A percentile compares a stretch with the other conserved stretches of the same genome.
Conservation (phyloP, 225 moss, liverwort and hornwort genomes). For the Climacium dendroides region DNA sequence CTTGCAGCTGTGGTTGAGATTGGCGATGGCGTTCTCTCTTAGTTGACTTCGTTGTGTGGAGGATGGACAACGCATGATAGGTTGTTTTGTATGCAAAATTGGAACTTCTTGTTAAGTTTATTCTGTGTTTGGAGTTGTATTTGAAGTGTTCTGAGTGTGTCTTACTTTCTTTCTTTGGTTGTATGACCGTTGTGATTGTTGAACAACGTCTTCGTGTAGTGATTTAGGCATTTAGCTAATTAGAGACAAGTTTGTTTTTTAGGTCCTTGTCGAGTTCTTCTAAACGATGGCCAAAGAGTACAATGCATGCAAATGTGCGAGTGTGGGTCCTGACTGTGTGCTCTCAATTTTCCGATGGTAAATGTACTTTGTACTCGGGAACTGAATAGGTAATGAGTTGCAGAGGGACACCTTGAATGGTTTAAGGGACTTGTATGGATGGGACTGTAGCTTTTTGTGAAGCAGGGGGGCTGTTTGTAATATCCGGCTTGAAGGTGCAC, state of each 20-base stretch:
- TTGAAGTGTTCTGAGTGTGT: background rate
- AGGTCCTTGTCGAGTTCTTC: background rate
- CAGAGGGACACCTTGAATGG: background rate
- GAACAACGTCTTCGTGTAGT: background rate
- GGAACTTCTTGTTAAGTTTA: background rate
- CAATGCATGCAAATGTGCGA: background rate
- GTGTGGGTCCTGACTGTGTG: background rate
- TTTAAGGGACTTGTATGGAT: background rate
- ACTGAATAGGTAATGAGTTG: background rate
- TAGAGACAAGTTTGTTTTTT: background rate
- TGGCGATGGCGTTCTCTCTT: too few relatives aligned
- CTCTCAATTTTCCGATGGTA: too few relatives aligned
- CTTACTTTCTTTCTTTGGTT: background rate
- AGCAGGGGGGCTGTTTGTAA: background rate
- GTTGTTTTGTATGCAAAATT: background rate
- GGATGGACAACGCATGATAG: background rate
- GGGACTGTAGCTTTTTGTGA: background rate
- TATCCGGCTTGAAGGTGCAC: background rate
- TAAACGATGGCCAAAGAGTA: background rate
- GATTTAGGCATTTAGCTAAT: background rate
- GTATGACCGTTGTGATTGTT: background rate
- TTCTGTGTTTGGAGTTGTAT: too few relatives aligned
- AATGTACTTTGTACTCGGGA: background rate
- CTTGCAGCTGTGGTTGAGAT: background rate
- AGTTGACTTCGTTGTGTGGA: background rate